Evolutionary conservation across 2,329 filamentous ascomycete species (phyloP).

Genomic region (Fusarium avenaceum): DNA sequence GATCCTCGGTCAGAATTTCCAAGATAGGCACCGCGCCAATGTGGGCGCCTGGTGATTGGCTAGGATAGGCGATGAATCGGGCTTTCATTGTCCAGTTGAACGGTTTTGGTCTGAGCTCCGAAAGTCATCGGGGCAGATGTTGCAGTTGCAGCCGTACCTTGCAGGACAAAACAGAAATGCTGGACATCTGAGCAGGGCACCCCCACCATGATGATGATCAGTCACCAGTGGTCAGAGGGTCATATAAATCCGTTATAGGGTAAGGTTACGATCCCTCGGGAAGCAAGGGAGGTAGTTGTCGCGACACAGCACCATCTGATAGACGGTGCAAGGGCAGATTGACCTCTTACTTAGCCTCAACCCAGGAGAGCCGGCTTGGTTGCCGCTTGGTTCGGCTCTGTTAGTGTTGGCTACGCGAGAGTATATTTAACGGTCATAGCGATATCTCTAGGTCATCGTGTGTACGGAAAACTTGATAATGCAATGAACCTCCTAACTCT

Average conservation of each 20-base stretch:
- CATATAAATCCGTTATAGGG: constrained; percentile 11
- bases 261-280: constrained; percentile 4
- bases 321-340: constrained; percentile 34
- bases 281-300: constrained; percentile 29
- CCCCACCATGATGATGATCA: constrained; percentile 19
- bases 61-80: constrained; percentile 14
- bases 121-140: neutral
- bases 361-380: constrained; percentile 13
- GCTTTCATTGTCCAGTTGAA: neutral
- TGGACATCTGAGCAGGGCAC: constrained; percentile 1
- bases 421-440: constrained; percentile 7
- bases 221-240: neutral
- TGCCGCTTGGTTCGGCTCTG: constrained; percentile 14
- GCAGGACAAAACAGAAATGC: constrained; percentile 23
- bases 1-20: constrained; percentile 35
- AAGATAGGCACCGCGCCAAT: constrained; percentile 28
- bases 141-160: constrained; percentile 35
- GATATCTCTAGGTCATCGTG: neutral
- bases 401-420: constrained; percentile 27
- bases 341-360: constrained; percentile 15
- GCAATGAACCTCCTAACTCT: neutral
- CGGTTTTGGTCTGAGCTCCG: constrained; percentile 16
- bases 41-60: constrained; percentile 21
- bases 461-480: neutral
- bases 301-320: constrained; percentile 17